Percentiles rank a stretch among this genome's conserved stretches.
Conservation (phyloP, 2,329 filamentous ascomycete species). For the Colletotrichum truncatum region DNA sequence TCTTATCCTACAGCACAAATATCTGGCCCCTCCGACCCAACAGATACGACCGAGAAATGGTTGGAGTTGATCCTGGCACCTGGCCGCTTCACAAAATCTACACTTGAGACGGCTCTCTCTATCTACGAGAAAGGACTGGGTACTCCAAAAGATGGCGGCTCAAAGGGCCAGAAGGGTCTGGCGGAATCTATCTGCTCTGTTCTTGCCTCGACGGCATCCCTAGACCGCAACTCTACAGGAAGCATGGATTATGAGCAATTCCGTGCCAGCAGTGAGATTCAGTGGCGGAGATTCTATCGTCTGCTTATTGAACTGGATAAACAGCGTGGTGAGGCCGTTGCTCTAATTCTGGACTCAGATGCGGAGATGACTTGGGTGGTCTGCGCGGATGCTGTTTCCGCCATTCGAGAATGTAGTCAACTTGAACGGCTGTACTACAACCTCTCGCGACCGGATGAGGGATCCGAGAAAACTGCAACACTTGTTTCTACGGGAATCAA, state of each 20-base stretch:
- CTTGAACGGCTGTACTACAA: conserved; percentile 83
- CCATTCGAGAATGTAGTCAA: conserved; percentile 80
- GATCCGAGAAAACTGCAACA: conserved; percentile 63
- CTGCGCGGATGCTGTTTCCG: conserved; percentile 82
- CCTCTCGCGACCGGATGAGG: conserved; percentile 58
- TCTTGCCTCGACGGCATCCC: conserved; percentile 73
- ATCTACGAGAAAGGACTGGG: conserved; percentile 78
- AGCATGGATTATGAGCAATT: conserved; percentile 81
- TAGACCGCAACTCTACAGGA: conserved; percentile 69
- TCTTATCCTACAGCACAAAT: conserved; percentile 62
- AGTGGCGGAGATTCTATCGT: conserved; percentile 92
- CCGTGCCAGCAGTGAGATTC: conserved; percentile 76
- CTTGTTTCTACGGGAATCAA: conserved; percentile 75
- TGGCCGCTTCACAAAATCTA: conserved; percentile 80
- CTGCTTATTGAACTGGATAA: conserved; percentile 87
- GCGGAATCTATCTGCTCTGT: conserved; percentile 80
- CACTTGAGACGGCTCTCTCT: conserved; percentile 82
- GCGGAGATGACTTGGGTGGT: conserved; percentile 84
- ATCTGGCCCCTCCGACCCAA: conserved; percentile 70
- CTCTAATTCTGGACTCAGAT: conserved; percentile 77
- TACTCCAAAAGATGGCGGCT: conserved; percentile 47
- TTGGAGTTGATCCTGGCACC: conserved; percentile 84
- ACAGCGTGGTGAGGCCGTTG: conserved; percentile 82
- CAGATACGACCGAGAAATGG: conserved; percentile 86
- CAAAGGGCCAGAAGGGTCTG: conserved; percentile 64